phyloP scores from a whole-genome alignment of 305 asterid species.

The Petunia hybrid region DNA sequence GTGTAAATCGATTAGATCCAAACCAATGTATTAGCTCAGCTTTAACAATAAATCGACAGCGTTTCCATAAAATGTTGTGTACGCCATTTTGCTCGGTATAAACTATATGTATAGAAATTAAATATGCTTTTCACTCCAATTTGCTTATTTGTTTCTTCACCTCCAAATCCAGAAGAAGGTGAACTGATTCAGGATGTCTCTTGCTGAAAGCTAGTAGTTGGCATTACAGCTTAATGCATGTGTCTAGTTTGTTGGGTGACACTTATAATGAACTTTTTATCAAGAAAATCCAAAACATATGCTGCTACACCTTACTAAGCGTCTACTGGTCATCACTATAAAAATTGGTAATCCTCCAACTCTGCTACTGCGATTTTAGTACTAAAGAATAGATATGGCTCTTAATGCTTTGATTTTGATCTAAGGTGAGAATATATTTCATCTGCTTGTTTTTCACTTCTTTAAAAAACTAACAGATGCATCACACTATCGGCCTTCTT shows the following conservation, averaged over 20 bases:
- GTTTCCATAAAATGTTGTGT: too few relatives aligned
- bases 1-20: too few relatives aligned
- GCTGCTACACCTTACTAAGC: background rate
- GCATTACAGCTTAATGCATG: background rate
- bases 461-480: conserved; percentile 13
- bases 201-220: background rate
- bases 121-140: background rate
- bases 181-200: background rate
- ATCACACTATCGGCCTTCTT: conserved; percentile 12
- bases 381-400: background rate
- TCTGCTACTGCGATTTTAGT: background rate
- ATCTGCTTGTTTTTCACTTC: background rate
- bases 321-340: background rate
- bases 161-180: background rate
- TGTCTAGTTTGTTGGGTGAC: background rate
- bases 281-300: background rate
- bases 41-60: too few relatives aligned
- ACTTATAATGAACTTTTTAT: background rate
- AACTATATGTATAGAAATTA: background rate
- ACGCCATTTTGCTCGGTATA: background rate
- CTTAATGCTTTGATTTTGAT: background rate
- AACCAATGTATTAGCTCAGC: too few relatives aligned
- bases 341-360: background rate
- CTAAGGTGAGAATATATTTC: background rate
- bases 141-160: background rate